These are phyloP conservation scores for Thelonectria discophora DNA, from an alignment of 2,329 filamentous ascomycete species.

Conservation along the genomic window DNA sequence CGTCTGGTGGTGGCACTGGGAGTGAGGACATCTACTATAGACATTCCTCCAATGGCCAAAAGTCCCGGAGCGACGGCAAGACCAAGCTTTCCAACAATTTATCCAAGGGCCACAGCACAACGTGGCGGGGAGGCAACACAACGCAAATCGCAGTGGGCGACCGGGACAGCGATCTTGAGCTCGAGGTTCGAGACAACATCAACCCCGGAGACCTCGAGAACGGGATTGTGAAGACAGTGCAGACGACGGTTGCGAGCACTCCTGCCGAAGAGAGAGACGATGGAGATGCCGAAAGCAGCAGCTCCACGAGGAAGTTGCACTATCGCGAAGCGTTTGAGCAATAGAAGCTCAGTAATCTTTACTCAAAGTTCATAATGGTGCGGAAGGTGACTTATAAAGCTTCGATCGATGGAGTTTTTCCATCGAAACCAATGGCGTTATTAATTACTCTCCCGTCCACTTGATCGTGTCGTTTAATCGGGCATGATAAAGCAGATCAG, in stretches of 20 bases:
- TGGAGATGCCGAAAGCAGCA: constrained; percentile 26
- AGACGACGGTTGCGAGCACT: constrained; percentile 30
- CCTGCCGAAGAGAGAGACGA: constrained; percentile 4
- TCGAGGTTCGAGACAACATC: neutral
- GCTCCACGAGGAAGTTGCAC: constrained; percentile 31
- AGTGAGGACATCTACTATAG: constrained; percentile 24
- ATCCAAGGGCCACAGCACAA: constrained; percentile 1
- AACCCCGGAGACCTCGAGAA: neutral
- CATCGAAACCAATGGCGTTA: too few relatives aligned
- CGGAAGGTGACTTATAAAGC: neutral
- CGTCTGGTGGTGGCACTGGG: neutral
- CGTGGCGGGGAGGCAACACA: constrained; percentile 7
- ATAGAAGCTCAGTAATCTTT: neutral
- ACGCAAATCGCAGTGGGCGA: constrained; percentile 23
- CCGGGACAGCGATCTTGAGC: constrained; percentile 14
- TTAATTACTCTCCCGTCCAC: too few relatives aligned
- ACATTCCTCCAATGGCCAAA: constrained; percentile 6
- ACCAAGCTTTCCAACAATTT: neutral
- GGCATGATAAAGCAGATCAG: too few relatives aligned
- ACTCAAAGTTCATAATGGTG: neutral
- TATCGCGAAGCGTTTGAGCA: constrained; percentile 3
- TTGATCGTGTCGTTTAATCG: too few relatives aligned
- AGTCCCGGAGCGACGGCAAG: neutral
- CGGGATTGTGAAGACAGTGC: constrained; percentile 34
- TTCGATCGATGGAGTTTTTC: neutral